These are phyloP conservation scores for Sporothrix dimorphospora DNA, from an alignment of 2,329 filamentous ascomycete genomes.

Conservation along the genomic window DNA sequence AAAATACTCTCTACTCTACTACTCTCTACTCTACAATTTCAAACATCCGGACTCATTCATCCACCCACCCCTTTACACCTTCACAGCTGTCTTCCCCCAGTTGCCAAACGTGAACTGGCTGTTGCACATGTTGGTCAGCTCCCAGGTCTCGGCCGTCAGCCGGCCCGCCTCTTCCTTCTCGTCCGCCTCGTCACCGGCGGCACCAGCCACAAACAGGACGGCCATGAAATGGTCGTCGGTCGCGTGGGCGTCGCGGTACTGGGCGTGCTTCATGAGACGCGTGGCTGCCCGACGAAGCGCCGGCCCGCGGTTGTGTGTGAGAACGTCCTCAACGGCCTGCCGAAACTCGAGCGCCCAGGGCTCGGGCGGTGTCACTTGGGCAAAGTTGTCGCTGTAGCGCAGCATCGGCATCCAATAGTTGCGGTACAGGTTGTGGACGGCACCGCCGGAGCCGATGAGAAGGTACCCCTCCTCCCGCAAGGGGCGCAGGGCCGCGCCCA, in stretches of 20 bases:
- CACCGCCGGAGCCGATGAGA: conserved; percentile 62
- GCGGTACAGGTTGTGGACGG: conserved; percentile 71
- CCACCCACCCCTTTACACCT: not conserved
- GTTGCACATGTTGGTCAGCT: conserved; percentile 67
- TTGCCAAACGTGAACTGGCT: conserved; percentile 59
- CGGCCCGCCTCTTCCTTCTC: conserved; percentile 43
- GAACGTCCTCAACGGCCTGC: conserved; percentile 64
- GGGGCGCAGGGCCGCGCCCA: conserved; percentile 60
- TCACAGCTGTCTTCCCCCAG: not conserved
- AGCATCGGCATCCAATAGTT: conserved; percentile 69
- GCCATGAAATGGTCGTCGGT: conserved; percentile 74
- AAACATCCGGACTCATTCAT: too few relatives aligned
- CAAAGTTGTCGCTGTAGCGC: conserved; percentile 64
- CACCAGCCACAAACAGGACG: conserved; percentile 64
- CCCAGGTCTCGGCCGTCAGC: conserved; percentile 65
- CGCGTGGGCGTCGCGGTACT: conserved; percentile 66
- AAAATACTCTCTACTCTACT: too few relatives aligned
- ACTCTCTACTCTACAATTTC: too few relatives aligned
- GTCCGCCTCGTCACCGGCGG: conserved; percentile 54
- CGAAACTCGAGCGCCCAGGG: conserved; percentile 66
- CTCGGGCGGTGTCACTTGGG: conserved; percentile 60
- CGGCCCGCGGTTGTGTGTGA: conserved; percentile 53
- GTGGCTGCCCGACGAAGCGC: conserved; percentile 58
- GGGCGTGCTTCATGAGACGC: conserved; percentile 69
- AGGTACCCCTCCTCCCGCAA: conserved; percentile 57